These are phyloP conservation scores for Amanita phalloides DNA, from an alignment of 768 basidiomycete species.

Conservation along the genomic window DNA sequence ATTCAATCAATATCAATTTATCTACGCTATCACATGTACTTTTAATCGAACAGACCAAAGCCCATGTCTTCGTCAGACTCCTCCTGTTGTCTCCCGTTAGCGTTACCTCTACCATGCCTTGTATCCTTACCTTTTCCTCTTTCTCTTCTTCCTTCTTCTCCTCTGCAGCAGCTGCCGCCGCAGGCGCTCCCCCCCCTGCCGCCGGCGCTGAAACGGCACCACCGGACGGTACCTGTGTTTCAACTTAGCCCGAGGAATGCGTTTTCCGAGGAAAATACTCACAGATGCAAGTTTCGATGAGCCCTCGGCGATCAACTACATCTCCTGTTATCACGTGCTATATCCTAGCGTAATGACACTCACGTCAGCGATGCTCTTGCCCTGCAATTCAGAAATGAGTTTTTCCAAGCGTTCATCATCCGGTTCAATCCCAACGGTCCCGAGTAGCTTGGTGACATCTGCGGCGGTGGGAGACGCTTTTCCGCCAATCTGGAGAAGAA, in stretches of 20 bases:
- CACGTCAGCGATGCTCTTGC: slow-evolving; percentile 81
- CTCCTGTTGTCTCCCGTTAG: slow-evolving; percentile 37
- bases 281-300: slow-evolving; percentile 92
- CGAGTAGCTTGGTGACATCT: slow-evolving; percentile 84
- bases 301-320: slow-evolving; percentile 84
- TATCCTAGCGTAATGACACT: slow-evolving; percentile 14
- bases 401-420: slow-evolving; percentile 73
- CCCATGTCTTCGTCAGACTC: slow-evolving; percentile 99
- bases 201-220: slow-evolving; percentile 39
- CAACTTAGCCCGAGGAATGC: not conserved
- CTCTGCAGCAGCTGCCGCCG: slow-evolving; percentile 45
- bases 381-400: slow-evolving; percentile 83
- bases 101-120: not conserved
- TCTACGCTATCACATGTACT: slow-evolving; percentile 4
- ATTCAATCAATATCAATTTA: slow-evolving; percentile 2
- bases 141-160: slow-evolving; percentile 59
- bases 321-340: not conserved
- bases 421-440: slow-evolving; percentile 77
- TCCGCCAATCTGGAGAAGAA: slow-evolving; percentile 92
- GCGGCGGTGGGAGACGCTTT: slow-evolving; percentile 77
- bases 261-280: slow-evolving; percentile 14
- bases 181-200: slow-evolving; percentile 36
- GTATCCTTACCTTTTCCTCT: slow-evolving; percentile 65
- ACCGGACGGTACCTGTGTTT: slow-evolving; percentile 75
- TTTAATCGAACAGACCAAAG: slow-evolving; percentile 95